Conservation (phyloP, 2,329 filamentous ascomycete genomes). For the Cordyceps fumosorosea region DNA sequence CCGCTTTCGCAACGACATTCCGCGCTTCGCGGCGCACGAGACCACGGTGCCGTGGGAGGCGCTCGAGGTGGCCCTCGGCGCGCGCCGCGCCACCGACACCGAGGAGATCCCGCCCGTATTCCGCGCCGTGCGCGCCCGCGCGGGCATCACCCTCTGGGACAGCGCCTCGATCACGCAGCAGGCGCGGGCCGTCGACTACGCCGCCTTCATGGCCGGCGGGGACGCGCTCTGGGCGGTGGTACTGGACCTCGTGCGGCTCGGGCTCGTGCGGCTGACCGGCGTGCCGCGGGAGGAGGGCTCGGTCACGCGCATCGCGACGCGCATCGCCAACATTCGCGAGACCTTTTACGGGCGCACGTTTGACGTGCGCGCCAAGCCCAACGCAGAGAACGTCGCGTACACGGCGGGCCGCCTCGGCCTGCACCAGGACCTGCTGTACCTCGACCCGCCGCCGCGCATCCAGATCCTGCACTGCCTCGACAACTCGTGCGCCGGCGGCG, state of each 20-base stretch:
- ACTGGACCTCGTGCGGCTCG: constrained; percentile 55
- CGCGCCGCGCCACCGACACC: constrained; percentile 17
- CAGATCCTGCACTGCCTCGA: constrained; percentile 87
- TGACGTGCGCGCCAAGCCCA: constrained; percentile 75
- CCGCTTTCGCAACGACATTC: constrained; percentile 49
- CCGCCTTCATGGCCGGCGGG: constrained; percentile 58
- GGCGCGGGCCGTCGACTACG: constrained; percentile 58
- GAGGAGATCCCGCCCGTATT: constrained; percentile 17
- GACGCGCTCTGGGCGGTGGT: constrained; percentile 56
- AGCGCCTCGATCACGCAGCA: constrained; percentile 27
- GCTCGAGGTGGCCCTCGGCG: constrained; percentile 27
- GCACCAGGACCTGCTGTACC: constrained; percentile 91
- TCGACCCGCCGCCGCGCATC: constrained; percentile 68
- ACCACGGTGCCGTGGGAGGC: constrained; percentile 29
- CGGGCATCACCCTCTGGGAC: constrained; percentile 37
- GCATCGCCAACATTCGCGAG: constrained; percentile 72
- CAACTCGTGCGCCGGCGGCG: constrained; percentile 72
- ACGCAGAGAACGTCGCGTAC: constrained; percentile 89
- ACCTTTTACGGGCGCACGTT: constrained; percentile 91
- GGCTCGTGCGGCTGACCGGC: constrained; percentile 68
- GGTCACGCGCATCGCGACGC: constrained; percentile 61
- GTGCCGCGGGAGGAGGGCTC: constrained; percentile 63
- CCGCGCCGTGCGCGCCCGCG: constrained; percentile 24
- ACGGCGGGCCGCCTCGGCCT: constrained; percentile 75
- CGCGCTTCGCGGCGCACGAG: constrained; percentile 26